Percentiles rank a stretch among this genome's conserved stretches.
Conservation (phyloP, 495 filamentous ascomycete species). For the Trichodelitschia bisporula region DNA sequence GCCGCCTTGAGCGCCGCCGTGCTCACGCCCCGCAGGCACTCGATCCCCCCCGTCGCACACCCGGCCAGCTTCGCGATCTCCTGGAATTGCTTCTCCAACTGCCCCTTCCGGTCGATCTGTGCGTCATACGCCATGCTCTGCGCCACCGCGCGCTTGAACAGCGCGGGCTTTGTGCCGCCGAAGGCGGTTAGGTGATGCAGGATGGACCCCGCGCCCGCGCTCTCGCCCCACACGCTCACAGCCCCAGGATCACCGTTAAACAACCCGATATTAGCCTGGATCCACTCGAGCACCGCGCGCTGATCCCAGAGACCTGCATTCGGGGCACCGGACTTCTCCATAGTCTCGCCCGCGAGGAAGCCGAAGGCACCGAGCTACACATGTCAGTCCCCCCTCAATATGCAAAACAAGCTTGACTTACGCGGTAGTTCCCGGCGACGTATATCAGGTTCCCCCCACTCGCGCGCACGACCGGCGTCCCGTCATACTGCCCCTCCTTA, state of each 20-base stretch:
- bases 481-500: not conserved
- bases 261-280: not conserved
- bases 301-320: not conserved
- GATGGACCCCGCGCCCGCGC: not conserved
- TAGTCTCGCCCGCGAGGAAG: too few relatives aligned
- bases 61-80: not conserved
- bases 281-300: not conserved
- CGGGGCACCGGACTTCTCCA: too few relatives aligned
- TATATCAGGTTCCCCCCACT: slow-evolving; percentile 20
- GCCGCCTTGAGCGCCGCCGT: not conserved
- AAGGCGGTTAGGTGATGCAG: not conserved
- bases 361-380: too few relatives aligned
- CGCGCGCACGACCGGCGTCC: slow-evolving; percentile 13
- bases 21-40: not conserved
- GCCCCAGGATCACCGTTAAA: not conserved
- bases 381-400: too few relatives aligned
- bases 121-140: not conserved
- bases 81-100: not conserved
- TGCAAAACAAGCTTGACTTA: slow-evolving; percentile 10
- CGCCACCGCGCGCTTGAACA: not conserved
- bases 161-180: not conserved
- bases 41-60: not conserved
- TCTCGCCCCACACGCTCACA: not conserved
- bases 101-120: not conserved
- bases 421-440: slow-evolving; percentile 22